Evolutionary conservation across 768 basidiomycete genomes (phyloP), one percentile per base, ranked within the genome.

Genomic region (Mycena capillaripes): DNA sequence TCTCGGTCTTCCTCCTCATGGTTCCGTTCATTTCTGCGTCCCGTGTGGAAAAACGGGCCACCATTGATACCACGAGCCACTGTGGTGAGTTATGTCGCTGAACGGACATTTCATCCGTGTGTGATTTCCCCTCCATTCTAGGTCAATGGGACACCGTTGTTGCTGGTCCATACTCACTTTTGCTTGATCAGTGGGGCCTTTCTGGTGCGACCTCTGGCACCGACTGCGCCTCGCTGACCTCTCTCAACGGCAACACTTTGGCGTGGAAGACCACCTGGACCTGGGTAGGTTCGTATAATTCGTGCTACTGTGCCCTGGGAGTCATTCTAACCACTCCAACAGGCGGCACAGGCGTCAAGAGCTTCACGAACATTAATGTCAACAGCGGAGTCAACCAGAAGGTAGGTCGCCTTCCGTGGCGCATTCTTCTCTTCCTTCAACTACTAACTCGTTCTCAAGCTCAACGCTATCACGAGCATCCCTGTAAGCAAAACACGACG

Each of bases 311-410:
- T 38, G 32, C n/a, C n/a, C n/a, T 12, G 2, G 38, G 16, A 38
- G 34, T 27, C 46, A 29, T 11, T 58, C n/a, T 7, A 56, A 60
- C n/a, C 1, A 27, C 19, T 56, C 12, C 8, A 2, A 63, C 50
- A 10, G 90, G 90, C 40, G 88, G 85, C 9, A 81, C 69, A 21
- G 82, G 84, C 23, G 84, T 93, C 64, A 92, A 92, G 85, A 91
- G 89, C 77, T 93, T 85, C 81, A 84, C 90, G 29, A 90, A 92
- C 78, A 81, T 90, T 11, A 84, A 88, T 70, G 84, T 89, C 38
- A 84, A 90, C 75, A 69, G 46, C 2, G 88, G 87, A 30, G 67
- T 91, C 68, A 88, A 91, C 81, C 82, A 85, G 78, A 86, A 87
- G 30, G 81, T 82, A 84, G 78, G n/a, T 23, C 38, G 38, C 57